Evolutionary conservation across 192 early-diverging fungal species (phyloP), one percentile per base, ranked within the genome.

Genomic region (Umbelopsis isabellina): DNA sequence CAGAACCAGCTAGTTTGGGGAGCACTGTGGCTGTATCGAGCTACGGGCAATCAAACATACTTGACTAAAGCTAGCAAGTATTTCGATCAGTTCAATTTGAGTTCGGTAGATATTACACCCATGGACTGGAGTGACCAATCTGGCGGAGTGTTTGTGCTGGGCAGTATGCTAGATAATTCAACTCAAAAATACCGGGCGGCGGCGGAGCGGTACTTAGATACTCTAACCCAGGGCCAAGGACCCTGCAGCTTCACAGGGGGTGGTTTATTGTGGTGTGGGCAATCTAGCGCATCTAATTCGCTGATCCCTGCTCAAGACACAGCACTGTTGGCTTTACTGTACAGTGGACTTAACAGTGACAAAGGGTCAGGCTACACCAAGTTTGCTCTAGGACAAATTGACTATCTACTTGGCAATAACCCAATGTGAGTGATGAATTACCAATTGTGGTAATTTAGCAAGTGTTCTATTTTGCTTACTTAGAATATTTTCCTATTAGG

Each of bases 351-450:
- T 11, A 74, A 80, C 27, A 22, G 61, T 10, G 44, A 66, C 18
- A 75, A 75, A 10, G 27, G 46, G 20, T 20, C 18, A 20, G 47
- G 46, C 46, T 80, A 75, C 35, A 58, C 47, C 46, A 45, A 51
- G 3, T 80, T 80, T 72, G 81, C 84, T 12, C 12, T 71, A 1
- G 45, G 46, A 13, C 86, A 88, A 72, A 79, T 86, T 37, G 64
- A 87, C 41, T 88, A 88, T 25, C 41, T 84, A 22, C 58, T 88
- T 27, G 87, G 87, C 21, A 69, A 84, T 45, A 88, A 88, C 49
- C 84, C 80, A 0, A 70, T 73, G 75, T 76, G 61, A 55, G 74
- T 76, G 48, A 65, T 44, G 10, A 23, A 65, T 65, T 46, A 10
- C 35, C 55, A 44, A 46, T 65, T 52, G 13, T 67, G 47, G 25